Evolutionary conservation across 192 early-diverging fungal species (phyloP), one percentile per base, ranked within the genome.

Genomic region (Coemansia sp.): DNA sequence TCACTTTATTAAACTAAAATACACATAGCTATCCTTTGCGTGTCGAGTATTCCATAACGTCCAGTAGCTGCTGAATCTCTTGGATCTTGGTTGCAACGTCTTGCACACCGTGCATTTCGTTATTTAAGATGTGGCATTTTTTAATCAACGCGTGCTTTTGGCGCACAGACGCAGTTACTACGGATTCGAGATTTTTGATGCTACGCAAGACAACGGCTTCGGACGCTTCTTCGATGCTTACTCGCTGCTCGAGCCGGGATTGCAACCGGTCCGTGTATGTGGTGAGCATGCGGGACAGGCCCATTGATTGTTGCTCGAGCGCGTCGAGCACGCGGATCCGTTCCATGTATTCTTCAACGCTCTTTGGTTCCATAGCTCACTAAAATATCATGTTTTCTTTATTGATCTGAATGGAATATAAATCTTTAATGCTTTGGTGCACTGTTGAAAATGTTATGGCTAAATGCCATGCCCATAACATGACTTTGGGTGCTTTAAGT

Each of bases 281-380:
- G 1, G 70, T 77, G 6, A 77, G 75, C 75, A 77, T 77, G 24
- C 75, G 69, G 54, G 75, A 77, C 2, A 77, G 69, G 21, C 75
- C 75, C 75, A 77, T 77, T 10, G 75, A 69, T 25, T 77, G 75
- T 58, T 77, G 75, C 66, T 77, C 75, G 37, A 77, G 53, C 23
- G 69, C 69, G 52, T 77, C 75, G 21, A 77, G 59, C 32, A 77
- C 75, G 17, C 75, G 61, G 29, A 77, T 77, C 23, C 75, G 75
- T 59, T 77, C 75, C 75, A 77, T 77, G 24, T 77, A 77, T 19
- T 72, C 75, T 51, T 77, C 75, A 21, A 77, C 59, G 66, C 70
- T 69, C 38, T 65, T 72, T 4, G 41, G 52, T 50, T 76, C 74
- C 72, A 73, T 73, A 8, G 32, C 32, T 4, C 9, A 24, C 35